Base-by-base conservation (phyloP, 2,329 filamentous ascomycete species). In the Sclerotinia spermophila region DNA sequence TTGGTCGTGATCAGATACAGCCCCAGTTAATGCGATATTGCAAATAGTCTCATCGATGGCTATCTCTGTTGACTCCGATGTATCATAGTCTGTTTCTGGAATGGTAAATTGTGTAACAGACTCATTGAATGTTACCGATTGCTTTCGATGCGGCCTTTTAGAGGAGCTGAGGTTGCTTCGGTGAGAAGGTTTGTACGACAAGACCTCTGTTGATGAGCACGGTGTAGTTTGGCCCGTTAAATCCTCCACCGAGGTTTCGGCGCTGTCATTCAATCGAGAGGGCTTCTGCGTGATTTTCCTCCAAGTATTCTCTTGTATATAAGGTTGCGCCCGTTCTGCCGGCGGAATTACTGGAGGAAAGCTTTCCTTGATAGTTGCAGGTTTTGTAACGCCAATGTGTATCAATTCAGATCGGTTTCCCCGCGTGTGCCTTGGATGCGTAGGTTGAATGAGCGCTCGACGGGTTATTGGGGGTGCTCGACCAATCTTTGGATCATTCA, bases 381-480 rank as follows among this genome's bases (percentile, higher is more conserved):
- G 30, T 30, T n/a, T 21, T n/a, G 45, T n/a, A 48, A 60, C 10
- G 4, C 24, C 27, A 21, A 55, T 40, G 7, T 13, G n/a, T 8
- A 42, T 27, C 17, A 35, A 55, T 15, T 33, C 53, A 3, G 40
- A 3, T 5, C 27, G 21, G 10, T 17, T n/a, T 11, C n/a, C 38
- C 30, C 45, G 40, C 5, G 27, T 8, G 44, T n/a, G 30, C 11
- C 27, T 40, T n/a, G n/a, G 38, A 45, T 42, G 27, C 21, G 8
- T 7, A n/a, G 58, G 67, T 27, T 53, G 45, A 17, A 45, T 11
- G 40, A 48, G 27, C 42, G 53, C 51, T 11, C n/a, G 33, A 21
- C 35, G 27, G 7, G 68, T 24, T 15, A 70, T 44, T 8, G 61
- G 68, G 21, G 68, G 68, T 38, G 68, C 48, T 59, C 68, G 44